phyloP scores from a whole-genome alignment of 1,139 yeast genomes.

The Saccharomyces hybrid region DNA sequence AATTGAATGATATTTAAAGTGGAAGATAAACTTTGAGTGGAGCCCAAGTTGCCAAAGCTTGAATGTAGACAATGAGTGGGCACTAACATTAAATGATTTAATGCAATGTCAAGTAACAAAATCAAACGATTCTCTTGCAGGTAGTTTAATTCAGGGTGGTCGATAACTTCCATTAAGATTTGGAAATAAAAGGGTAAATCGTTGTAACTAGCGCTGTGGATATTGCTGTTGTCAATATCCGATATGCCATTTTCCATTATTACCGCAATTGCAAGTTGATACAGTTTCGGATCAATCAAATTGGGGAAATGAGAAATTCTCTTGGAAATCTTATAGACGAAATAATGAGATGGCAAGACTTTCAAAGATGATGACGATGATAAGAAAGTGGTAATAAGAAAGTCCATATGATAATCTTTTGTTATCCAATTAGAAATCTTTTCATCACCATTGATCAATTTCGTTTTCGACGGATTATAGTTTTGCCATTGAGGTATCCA shows the following conservation, averaged over 20 bases:
- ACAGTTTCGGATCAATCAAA: background rate
- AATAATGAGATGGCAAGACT: background rate
- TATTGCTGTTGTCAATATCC: background rate
- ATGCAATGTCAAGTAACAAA: slow-evolving; percentile 14
- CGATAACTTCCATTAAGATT: slow-evolving; percentile 34
- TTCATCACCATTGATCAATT: background rate
- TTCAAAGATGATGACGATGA: background rate
- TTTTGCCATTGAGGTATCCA: slow-evolving; percentile 23
- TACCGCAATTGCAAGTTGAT: background rate
- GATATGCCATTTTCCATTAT: background rate
- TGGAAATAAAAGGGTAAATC: slow-evolving; percentile 2
- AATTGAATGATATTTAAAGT: slow-evolving; percentile 28
- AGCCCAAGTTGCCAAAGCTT: slow-evolving; percentile 16
- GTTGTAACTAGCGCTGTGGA: background rate
- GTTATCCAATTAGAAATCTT: slow-evolving; percentile 7
- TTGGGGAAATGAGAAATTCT: background rate
- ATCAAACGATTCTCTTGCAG: slow-evolving; percentile 24
- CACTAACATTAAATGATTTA: slow-evolving; percentile 9
- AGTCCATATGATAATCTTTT: slow-evolving; percentile 16
- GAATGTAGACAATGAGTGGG: slow-evolving; percentile 17
- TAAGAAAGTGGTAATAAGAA: slow-evolving; percentile 13
- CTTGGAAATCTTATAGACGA: background rate
- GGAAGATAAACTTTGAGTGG: slow-evolving; percentile 27
- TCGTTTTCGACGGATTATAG: slow-evolving; percentile 2
- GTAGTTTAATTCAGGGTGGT: slow-evolving; percentile 34